A percentile compares a stretch with the other conserved stretches of the same genome.
phyloP scores from a whole-genome alignment of 176 grass and related monocot species.

The Sorghum bicolor region Sorghum_bicolor_NCBIv3 NC_012870.2:55674001-55674500 shows the following conservation, averaged over 20 bases:
- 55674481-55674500: conserved; percentile 63
- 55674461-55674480: conserved; percentile 67
- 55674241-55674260: conserved; percentile 22
- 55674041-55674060: neutral
- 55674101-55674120: conserved; percentile 52
- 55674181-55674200: conserved; percentile 28
- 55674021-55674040: neutral
- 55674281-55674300: conserved; percentile 39
- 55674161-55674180: conserved; percentile 68
- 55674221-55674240: conserved; percentile 19
- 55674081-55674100: conserved; percentile 42
- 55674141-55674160: conserved; percentile 67
- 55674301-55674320: conserved; percentile 34
- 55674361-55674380: conserved; percentile 71
- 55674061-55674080: conserved; percentile 67
- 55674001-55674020: neutral
- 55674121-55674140: conserved; percentile 37
- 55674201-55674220: conserved; percentile 66
- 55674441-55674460: conserved; percentile 60
- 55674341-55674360: conserved; percentile 48
- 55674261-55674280: conserved; percentile 19
- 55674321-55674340: conserved; percentile 40
- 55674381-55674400: conserved; percentile 64
- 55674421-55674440: conserved; percentile 77
- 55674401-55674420: conserved; percentile 57